These are phyloP conservation scores for Nannochloropsis granulata DNA, from an alignment of 108 stramenopile species.

Conservation along the genomic window DNA sequence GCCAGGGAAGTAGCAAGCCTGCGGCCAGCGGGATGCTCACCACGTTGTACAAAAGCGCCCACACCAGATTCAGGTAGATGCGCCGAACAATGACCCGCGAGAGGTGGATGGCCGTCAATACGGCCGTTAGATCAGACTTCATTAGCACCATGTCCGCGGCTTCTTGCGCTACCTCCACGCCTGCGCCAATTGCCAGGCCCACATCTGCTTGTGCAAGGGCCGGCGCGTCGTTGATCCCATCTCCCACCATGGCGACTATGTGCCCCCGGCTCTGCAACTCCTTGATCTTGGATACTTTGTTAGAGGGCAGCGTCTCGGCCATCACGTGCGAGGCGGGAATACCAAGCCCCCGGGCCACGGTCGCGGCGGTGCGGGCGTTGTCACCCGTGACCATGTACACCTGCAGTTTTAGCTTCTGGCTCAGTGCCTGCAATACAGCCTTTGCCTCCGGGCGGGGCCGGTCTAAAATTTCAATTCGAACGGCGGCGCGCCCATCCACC, in stretches of 20 bases:
- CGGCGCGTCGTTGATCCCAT: slow-evolving; percentile 92
- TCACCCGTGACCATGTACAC: slow-evolving; percentile 96
- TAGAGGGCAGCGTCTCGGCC: slow-evolving; percentile 66
- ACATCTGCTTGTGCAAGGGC: slow-evolving; percentile 83
- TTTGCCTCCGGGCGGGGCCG: slow-evolving; percentile 41
- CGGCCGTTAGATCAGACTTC: slow-evolving; percentile 64
- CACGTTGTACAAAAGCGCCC: slow-evolving; percentile 86
- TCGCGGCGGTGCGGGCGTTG: slow-evolving; percentile 61
- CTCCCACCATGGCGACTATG: slow-evolving; percentile 66
- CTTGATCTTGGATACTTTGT: slow-evolving; percentile 37
- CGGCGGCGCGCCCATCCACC: slow-evolving; percentile 37
- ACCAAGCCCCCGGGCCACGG: slow-evolving; percentile 60
- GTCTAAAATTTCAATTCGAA: slow-evolving; percentile 66
- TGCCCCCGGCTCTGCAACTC: slow-evolving; percentile 35
- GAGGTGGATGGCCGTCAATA: slow-evolving; percentile 72
- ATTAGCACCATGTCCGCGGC: slow-evolving; percentile 92
- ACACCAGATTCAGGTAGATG: slow-evolving; percentile 72
- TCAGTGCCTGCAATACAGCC: slow-evolving; percentile 45
- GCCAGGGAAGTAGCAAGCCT: slow-evolving; percentile 73
- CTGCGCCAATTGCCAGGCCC: slow-evolving; percentile 87
- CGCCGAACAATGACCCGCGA: slow-evolving; percentile 49
- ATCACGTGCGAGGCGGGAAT: slow-evolving; percentile 51
- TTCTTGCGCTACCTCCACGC: slow-evolving; percentile 85
- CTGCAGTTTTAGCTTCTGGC: slow-evolving; percentile 50
- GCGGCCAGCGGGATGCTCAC: slow-evolving; percentile 86